A percentile compares a stretch with the other conserved stretches of the same genome.
Evolutionary conservation across 768 basidiomycete species (phyloP).

Genomic region (Tylopilus subfusipes): DNA sequence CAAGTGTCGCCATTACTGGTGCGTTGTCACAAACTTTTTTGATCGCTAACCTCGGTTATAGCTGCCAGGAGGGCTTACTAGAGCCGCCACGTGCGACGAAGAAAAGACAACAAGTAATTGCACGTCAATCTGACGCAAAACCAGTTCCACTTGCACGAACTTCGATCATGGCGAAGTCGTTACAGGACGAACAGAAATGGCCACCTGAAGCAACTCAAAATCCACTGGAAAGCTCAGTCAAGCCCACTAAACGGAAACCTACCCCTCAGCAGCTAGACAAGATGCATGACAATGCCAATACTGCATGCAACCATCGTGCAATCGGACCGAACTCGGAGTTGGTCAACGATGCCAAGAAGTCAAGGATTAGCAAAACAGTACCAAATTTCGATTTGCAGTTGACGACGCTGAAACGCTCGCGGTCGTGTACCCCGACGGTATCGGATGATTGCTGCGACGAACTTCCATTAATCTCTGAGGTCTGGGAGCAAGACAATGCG

Average conservation of each 20-base stretch:
- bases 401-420: conserved; percentile 27
- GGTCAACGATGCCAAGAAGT: conserved; percentile 15
- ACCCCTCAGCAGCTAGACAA: conserved; percentile 40
- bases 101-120: conserved; percentile 27
- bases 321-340: conserved; percentile 44
- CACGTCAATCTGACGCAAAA: conserved; percentile 11
- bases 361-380: conserved; percentile 16
- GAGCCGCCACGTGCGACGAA: conserved; percentile 46
- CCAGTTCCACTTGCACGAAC: not conserved
- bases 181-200: conserved; percentile 1
- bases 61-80: conserved; percentile 68
- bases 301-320: conserved; percentile 37
- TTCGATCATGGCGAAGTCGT: not conserved
- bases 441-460: conserved; percentile 35
- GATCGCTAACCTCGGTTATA: conserved; percentile 30
- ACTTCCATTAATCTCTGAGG: conserved; percentile 30
- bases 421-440: conserved; percentile 15
- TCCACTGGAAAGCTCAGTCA: conserved; percentile 23
- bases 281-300: conserved; percentile 42
- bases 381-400: conserved; percentile 54
- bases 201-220: not conserved
- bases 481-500: conserved; percentile 32
- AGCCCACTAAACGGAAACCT: conserved; percentile 21
- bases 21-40: conserved; percentile 12
- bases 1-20: conserved; percentile 74